Evolutionary conservation across 73 alveolate genomes (phyloP).

Genomic region (Paramecium primaurelia): DNA sequence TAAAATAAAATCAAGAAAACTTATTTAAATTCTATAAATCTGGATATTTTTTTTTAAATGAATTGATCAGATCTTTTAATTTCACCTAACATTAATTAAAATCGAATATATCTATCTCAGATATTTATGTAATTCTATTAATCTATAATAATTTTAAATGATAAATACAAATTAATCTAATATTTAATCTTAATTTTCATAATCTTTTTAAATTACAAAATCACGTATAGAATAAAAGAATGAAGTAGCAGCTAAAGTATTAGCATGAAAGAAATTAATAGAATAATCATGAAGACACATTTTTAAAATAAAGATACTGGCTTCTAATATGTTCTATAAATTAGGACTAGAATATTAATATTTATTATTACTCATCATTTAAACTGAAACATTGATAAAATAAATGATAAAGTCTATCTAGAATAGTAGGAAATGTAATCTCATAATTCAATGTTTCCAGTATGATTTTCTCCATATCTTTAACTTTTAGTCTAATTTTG

Average conservation of each 20-base stretch:
- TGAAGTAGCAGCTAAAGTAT: not conserved
- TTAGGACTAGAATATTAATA: not conserved
- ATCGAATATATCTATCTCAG: not conserved
- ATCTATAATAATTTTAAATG: not conserved
- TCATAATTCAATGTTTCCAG: not conserved
- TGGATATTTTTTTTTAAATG: conserved; percentile 27
- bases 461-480: not conserved
- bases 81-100: not conserved
- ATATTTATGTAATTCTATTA: not conserved
- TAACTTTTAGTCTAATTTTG: not conserved
- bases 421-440: conserved; percentile 20
- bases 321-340: not conserved
- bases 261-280: not conserved
- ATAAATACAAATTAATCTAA: not conserved
- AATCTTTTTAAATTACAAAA: not conserved
- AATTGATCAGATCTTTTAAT: not conserved
- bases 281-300: conserved; percentile 48
- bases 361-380: not conserved
- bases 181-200: not conserved
- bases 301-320: conserved; percentile 39
- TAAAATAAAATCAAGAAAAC: not conserved
- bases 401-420: not conserved
- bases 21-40: conserved; percentile 35
- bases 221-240: not conserved
- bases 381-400: conserved; percentile 20